These are phyloP conservation scores for Annulohypoxylon stygium DNA, from an alignment of 495 filamentous ascomycete genomes.

Conservation along the genomic window DNA sequence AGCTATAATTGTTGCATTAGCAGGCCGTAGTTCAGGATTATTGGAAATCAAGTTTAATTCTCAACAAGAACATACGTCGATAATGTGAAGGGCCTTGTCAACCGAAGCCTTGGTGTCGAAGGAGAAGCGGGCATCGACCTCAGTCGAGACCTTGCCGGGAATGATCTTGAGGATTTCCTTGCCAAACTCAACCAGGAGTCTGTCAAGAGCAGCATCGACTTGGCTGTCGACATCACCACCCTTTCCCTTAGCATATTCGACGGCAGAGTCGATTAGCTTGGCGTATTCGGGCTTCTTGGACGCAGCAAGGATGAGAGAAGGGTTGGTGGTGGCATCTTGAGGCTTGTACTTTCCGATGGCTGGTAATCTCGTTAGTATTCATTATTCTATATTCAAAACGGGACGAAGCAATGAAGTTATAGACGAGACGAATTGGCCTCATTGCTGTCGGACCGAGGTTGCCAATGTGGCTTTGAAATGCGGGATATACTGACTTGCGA, in stretches of 20 bases:
- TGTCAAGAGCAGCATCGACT: constrained; percentile 86
- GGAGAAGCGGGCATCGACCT: constrained; percentile 96
- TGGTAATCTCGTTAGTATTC: constrained; percentile 58
- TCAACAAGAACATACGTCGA: constrained; percentile 74
- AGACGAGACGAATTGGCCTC: neutral
- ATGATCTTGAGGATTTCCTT: constrained; percentile 97
- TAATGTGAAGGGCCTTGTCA: constrained; percentile 96
- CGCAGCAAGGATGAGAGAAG: constrained; percentile 95
- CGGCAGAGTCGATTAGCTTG: constrained; percentile 86
- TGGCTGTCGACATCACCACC: constrained; percentile 76
- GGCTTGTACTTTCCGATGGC: constrained; percentile 99
- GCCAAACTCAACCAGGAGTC: constrained; percentile 97
- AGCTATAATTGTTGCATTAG: constrained; percentile 68
- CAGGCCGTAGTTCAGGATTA: neutral
- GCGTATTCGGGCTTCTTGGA: constrained; percentile 99
- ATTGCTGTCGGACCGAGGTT: constrained; percentile 6
- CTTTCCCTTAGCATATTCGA: constrained; percentile 85
- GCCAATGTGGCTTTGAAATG: constrained; percentile 16
- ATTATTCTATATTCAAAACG: neutral
- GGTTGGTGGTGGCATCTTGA: constrained; percentile 99
- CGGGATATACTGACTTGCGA: constrained; percentile 73
- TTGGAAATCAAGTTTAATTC: neutral
- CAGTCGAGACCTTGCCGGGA: constrained; percentile 97
- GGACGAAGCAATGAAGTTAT: neutral
- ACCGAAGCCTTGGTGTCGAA: constrained; percentile 94